Base-by-base conservation (phyloP, 164 flowering plant species). In the Litsea cubeba region DNA sequence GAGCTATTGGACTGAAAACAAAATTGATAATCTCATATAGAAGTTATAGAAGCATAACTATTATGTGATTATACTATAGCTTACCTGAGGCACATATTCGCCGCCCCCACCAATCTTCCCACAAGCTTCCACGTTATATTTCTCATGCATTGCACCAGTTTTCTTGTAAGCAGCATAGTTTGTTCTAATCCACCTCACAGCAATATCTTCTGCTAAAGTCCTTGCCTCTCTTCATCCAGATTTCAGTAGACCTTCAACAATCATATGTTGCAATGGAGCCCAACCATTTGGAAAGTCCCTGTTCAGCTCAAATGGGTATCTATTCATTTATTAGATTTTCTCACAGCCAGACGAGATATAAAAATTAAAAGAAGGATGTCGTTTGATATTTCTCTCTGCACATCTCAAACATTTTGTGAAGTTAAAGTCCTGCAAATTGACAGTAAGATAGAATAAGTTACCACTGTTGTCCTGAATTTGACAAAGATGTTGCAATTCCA, bases 281-380 rank as follows among this genome's bases (percentile, higher is more conserved):
- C 99, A 95, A 30, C 99, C 99, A 83, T 95, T 95, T 14, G 97
- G 96, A 75, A 78, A 89, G 75, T 95, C 98, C 99, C 99, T 95
- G 86, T 74, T 76, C 12, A 54, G 60, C 60, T 3, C n/a, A 54
- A 54, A 17, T 54, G n/a, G 46, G 22, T 66, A 54, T 20, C 17
- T 15, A 54, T 54, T 3, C 60, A 54, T 54, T 22, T 22, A 22
- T 20, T 22, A 22, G 10, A 11, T 5, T 12, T 63, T 11, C 66
- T 24, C 28, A 24, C 26, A 22, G n/a, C 12, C 12, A 22, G 14
- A 63, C 3, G 5, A 22, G 5, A 63, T 24, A 63, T 5, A 5
- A 63, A 63, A 23, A 63, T 17, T 58, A 17, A 4, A 17, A 22
- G 40, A 11, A 63, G 28, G 2, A 63, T 25, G 14, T 11, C 17